These are phyloP conservation scores for Breviolum minutum DNA, from an alignment of 73 alveolate genomes.

Conservation along the genomic window DNA sequence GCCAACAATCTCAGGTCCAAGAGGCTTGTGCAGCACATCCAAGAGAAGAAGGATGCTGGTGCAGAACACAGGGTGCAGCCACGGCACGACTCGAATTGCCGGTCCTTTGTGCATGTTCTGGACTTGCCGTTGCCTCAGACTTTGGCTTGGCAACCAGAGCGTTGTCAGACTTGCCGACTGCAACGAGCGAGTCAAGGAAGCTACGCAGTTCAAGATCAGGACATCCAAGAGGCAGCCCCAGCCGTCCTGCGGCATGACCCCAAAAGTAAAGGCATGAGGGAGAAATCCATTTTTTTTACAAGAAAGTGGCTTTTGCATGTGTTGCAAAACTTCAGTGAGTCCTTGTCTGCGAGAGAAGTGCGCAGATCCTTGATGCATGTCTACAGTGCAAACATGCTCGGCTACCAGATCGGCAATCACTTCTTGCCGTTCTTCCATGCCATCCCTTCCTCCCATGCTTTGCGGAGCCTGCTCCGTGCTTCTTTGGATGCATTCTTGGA, in stretches of 20 bases:
- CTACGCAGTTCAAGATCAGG: not conserved
- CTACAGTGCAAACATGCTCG: not conserved
- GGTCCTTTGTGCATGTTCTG: not conserved
- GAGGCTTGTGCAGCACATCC: not conserved
- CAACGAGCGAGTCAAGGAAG: not conserved
- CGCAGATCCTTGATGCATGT: not conserved
- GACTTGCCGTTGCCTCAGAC: slow-evolving; percentile 4
- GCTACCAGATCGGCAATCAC: not conserved
- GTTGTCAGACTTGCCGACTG: not conserved
- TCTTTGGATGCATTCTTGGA: not conserved
- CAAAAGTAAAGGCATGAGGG: not conserved
- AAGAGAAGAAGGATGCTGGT: not conserved
- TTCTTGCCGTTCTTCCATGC: not conserved
- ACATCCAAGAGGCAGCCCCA: not conserved
- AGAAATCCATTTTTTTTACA: not conserved
- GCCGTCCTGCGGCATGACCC: not conserved
- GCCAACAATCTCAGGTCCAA: not conserved
- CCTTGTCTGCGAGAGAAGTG: not conserved
- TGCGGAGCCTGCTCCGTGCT: not conserved
- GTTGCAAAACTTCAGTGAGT: slow-evolving; percentile 11
- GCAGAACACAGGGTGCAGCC: not conserved
- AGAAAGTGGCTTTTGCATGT: not conserved
- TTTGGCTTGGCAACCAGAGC: not conserved
- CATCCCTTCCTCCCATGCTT: not conserved
- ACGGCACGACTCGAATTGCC: not conserved